Base-by-base conservation (phyloP, 345 rosid genomes). In the Melastoma malabathricum region DNA sequence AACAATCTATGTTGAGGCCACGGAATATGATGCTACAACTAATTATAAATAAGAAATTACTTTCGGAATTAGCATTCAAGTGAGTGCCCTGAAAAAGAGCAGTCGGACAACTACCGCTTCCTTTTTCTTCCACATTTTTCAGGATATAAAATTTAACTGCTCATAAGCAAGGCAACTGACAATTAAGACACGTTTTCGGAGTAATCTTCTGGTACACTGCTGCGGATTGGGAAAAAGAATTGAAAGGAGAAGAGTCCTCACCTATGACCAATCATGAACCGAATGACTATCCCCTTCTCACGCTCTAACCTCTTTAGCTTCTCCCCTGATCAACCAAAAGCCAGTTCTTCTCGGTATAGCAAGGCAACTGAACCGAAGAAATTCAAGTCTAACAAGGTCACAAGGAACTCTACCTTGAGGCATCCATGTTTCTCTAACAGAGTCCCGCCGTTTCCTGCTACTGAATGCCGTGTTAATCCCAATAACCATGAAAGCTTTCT, bases 181-280 rank as follows among this genome's bases (percentile, higher is more conserved):
- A 31, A 31, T 5, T 9, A 31, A 9, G 38, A 31, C 7, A 31
- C 38, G 10, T 31, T 31, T 31, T 31, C 10, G 7, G 10, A 31
- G 38, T 5, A 31, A 31, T 31, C 38, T 31, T 9, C 6, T 31
- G 38, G 1, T 31, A 9, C 6, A 31, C 38, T 31, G 38, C 38
- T 9, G 10, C 6, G 38, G 38, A 31, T 31, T 5, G 38, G 38
- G 38, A 31, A 31, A 31, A 31, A 2, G 10, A n/a, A 31, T 31
- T 31, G 6, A 31, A 25, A 23, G 31, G 44, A n/a, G n/a, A 39
- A 34, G 31, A 17, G 10, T 18, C 57, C 18, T 61, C 65, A 83
- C 98, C 98, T 86, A 53, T 92, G 99, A 31, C 97, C 98, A 69
- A 92, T 92, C 97, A 88, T 92, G 79, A 92, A 92, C 54, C 94